phyloP scores from a whole-genome alignment of 345 rosid species.

The Odontarrhena argentea region DNA sequence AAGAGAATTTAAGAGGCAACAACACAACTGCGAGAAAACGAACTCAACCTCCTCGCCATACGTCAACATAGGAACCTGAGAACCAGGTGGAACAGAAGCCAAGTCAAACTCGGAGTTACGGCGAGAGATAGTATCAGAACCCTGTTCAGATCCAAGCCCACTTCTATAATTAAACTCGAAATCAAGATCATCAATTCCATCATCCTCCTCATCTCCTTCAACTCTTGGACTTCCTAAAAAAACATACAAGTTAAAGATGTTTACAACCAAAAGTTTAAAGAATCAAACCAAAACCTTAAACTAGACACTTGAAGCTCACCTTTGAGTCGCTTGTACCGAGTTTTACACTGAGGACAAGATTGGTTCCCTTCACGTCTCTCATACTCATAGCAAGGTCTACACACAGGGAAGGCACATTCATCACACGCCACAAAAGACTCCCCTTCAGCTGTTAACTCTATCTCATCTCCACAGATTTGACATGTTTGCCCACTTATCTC shows the following conservation, averaged over 20 bases:
- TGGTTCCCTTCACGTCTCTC: slow-evolving; percentile 95
- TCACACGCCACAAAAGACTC: slow-evolving; percentile 95
- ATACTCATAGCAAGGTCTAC: slow-evolving; percentile 87
- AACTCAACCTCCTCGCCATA: slow-evolving; percentile 68
- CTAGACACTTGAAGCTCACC: slow-evolving; percentile 43
- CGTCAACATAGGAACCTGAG: slow-evolving; percentile 68
- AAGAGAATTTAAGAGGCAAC: slow-evolving; percentile 3
- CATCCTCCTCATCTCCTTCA: slow-evolving; percentile 87
- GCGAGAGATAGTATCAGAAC: slow-evolving; percentile 54
- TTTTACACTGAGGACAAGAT: slow-evolving; percentile 92
- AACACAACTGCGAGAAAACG: not conserved
- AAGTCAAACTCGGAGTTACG: slow-evolving; percentile 57
- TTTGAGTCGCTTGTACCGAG: slow-evolving; percentile 83
- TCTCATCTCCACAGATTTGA: slow-evolving; percentile 93
- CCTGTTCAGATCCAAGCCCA: slow-evolving; percentile 47
- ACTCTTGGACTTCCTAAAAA: slow-evolving; percentile 67
- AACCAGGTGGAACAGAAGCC: slow-evolving; percentile 56
- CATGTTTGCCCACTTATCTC: slow-evolving; percentile 78
- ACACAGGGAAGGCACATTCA: slow-evolving; percentile 97
- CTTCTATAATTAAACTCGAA: slow-evolving; percentile 55
- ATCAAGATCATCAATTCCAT: slow-evolving; percentile 77
- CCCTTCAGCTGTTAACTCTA: slow-evolving; percentile 65
- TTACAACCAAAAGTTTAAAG: not conserved
- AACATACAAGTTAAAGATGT: not conserved
- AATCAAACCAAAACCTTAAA: not conserved